Conservation (phyloP, 306 rosid species). For the Purshia tridentata region DNA sequence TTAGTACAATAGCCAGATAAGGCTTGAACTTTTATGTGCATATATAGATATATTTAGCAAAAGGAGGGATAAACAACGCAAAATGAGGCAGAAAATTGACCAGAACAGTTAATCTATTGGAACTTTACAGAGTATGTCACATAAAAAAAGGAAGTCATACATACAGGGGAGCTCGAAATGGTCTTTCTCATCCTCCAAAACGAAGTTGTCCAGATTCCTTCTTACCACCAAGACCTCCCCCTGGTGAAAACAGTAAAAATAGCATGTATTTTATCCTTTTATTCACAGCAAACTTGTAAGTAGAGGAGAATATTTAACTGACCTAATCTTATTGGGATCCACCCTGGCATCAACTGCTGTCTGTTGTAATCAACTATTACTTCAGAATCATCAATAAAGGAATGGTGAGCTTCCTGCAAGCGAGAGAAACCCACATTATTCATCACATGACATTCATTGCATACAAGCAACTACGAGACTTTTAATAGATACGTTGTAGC, state of each 20-base stretch:
- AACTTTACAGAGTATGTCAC: conserved; percentile 13
- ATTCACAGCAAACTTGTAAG: conserved; percentile 7
- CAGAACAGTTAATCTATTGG: not conserved
- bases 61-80: not conserved
- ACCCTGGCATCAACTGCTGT: too few relatives aligned
- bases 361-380: too few relatives aligned
- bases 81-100: not conserved
- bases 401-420: too few relatives aligned
- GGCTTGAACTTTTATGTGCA: not conserved
- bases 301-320: conserved; percentile 26
- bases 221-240: conserved; percentile 95
- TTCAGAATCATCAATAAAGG: too few relatives aligned
- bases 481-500: not conserved
- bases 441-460: not conserved
- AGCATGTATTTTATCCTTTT: conserved; percentile 13
- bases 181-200: conserved; percentile 94
- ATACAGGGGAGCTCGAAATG: conserved; percentile 91
- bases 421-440: too few relatives aligned
- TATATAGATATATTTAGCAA: not conserved
- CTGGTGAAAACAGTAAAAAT: conserved; percentile 35
- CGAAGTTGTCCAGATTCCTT: conserved; percentile 99
- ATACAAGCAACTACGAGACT: not conserved
- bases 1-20: not conserved
- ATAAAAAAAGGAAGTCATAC: conserved; percentile 20
- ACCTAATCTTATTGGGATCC: too few relatives aligned